Evolutionary conservation across 495 filamentous ascomycete genomes (phyloP).

Genomic region (Penicillium parvum): DNA sequence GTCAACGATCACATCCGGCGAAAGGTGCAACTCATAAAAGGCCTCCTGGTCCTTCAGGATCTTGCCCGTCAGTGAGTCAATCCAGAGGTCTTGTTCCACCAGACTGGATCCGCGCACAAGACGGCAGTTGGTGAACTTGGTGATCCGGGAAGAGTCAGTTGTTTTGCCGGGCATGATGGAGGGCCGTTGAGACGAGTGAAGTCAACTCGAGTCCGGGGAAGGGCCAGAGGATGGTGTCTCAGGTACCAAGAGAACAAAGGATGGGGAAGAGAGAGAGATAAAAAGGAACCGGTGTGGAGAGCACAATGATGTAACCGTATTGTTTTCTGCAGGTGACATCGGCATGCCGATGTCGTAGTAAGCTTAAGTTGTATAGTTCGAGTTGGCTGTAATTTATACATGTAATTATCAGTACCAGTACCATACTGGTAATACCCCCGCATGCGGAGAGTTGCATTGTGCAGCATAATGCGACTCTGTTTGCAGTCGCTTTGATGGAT

Average conservation of each 20-base stretch:
- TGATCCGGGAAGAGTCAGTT: constrained; percentile 48
- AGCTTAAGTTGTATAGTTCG: not conserved
- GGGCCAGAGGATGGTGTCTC: constrained; percentile 1
- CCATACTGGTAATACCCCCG: constrained; percentile 1
- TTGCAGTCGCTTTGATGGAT: constrained; percentile 12
- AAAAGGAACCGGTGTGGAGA: not conserved
- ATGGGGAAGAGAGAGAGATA: constrained; percentile 6
- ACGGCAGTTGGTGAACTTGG: constrained; percentile 80
- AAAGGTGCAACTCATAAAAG: constrained; percentile 64
- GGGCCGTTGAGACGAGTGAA: not conserved
- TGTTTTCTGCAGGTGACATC: constrained; percentile 16
- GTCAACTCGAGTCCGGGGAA: not conserved
- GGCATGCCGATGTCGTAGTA: constrained; percentile 28
- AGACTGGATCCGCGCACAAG: constrained; percentile 59
- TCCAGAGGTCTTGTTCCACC: constrained; percentile 72
- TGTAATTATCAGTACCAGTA: not conserved
- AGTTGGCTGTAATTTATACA: too few species aligned
- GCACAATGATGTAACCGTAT: constrained; percentile 24
- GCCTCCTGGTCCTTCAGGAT: constrained; percentile 69
- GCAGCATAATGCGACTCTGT: constrained; percentile 12
- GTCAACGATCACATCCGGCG: constrained; percentile 55
- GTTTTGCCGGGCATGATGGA: constrained; percentile 40
- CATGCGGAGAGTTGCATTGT: constrained; percentile 15
- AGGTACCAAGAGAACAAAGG: not conserved
- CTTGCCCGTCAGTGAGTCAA: constrained; percentile 68